Percentiles rank a stretch among this genome's conserved stretches.
Evolutionary conservation across 768 basidiomycete genomes (phyloP).

Genomic region (Clitopilus passeckerianus): DNA sequence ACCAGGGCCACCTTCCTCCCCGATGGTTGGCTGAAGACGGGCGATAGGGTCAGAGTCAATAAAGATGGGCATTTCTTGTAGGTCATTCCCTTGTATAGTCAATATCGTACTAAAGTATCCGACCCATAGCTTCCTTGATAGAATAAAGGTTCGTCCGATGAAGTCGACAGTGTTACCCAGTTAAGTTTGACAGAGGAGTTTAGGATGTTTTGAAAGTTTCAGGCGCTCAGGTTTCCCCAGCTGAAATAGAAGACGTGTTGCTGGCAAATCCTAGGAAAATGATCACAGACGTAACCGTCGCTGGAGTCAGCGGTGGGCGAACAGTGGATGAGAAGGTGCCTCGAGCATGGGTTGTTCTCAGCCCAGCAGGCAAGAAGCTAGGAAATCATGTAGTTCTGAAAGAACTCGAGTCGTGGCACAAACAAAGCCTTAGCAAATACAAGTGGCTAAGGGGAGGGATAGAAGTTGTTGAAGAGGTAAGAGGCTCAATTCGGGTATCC

Average conservation of each 20-base stretch:
- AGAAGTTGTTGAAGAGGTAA: constrained; percentile 56
- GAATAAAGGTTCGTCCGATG: no score
- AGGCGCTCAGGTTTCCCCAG: constrained; percentile 75
- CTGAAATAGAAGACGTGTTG: constrained; percentile 68
- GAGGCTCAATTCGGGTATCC: no score
- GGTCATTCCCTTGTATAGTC: constrained; percentile 20
- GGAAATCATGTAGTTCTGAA: constrained; percentile 36
- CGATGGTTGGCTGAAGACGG: constrained; percentile 77
- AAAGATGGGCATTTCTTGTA: constrained; percentile 63
- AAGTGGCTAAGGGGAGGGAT: constrained; percentile 78
- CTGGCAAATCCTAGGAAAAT: constrained; percentile 58
- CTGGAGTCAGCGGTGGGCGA: constrained; percentile 68
- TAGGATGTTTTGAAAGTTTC: constrained; percentile 83
- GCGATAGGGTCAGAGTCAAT: constrained; percentile 64
- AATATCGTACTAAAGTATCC: no score
- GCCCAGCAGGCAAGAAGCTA: constrained; percentile 41
- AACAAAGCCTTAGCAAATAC: constrained; percentile 60
- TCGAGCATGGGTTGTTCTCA: constrained; percentile 75
- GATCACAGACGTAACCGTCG: constrained; percentile 63
- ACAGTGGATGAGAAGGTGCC: constrained; percentile 71
- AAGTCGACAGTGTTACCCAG: no score
- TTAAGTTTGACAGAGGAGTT: constrained; percentile 57
- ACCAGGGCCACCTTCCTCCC: constrained; percentile 61
- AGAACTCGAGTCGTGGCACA: constrained; percentile 56
- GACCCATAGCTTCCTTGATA: no score